Base-by-base conservation (phyloP, 2,329 filamentous ascomycete genomes). In the Phoma sp. region DNA sequence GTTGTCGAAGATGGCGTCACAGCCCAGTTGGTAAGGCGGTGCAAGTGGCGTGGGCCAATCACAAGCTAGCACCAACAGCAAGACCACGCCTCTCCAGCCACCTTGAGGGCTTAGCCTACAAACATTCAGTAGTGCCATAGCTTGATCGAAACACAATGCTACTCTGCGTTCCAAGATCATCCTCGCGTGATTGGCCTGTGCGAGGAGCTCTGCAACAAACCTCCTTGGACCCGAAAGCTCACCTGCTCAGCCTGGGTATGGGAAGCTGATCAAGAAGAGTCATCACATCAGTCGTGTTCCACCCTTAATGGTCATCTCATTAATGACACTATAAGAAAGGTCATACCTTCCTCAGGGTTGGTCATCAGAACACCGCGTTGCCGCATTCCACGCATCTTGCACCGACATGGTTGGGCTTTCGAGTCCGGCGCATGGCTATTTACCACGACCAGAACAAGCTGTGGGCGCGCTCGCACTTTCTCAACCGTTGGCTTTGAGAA, bases 31-130 rank as follows among this genome's bases (percentile, higher is more conserved):
- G 20, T 28, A 10, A n/a, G 25, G 33, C 38, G 21, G 30, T 28
- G 12, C 20, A 45, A n/a, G n/a, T n/a, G n/a, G n/a, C n/a, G n/a
- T n/a, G n/a, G n/a, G 33, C 51, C 51, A 48, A 53, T 53, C 15
- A 53, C 14, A 29, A 12, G 3, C n/a, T 26, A 4, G 6, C 9
- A 18, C n/a, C 25, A 25, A 11, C 25, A n/a, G 15, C 23, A 14
- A 3, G 23, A n/a, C n/a, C n/a, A n/a, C n/a, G n/a, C n/a, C n/a
- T n/a, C n/a, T n/a, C n/a, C n/a, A n/a, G n/a, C n/a, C n/a, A n/a
- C n/a, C n/a, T n/a, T n/a, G n/a, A n/a, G n/a, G n/a, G n/a, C n/a
- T n/a, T n/a, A n/a, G n/a, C n/a, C n/a, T n/a, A n/a, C n/a, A n/a
- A n/a, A n/a, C n/a, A n/a, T n/a, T n/a, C n/a, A n/a, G n/a, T n/a